phyloP scores from a whole-genome alignment of 2,329 filamentous ascomycete species.

The Coniochaeta prunicola region DNA sequence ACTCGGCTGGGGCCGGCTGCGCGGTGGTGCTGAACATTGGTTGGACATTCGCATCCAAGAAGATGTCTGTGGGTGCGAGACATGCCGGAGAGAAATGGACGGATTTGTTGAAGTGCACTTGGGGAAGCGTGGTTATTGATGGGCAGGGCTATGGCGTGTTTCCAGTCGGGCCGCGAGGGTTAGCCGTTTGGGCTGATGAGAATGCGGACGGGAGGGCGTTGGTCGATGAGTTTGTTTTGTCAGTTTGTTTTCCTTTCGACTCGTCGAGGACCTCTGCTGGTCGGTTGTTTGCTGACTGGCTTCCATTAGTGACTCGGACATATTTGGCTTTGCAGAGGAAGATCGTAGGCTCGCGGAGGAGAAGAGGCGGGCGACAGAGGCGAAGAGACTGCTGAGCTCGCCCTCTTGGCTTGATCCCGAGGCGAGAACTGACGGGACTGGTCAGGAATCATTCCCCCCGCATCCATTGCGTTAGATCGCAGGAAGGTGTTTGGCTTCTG shows the following conservation, averaged over 20 bases:
- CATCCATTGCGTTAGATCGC: not conserved
- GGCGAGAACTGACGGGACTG: not conserved
- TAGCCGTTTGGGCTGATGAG: slow-evolving; percentile 55
- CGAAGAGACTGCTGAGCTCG: not conserved
- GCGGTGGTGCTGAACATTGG: slow-evolving; percentile 51
- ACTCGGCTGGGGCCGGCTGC: slow-evolving; percentile 42
- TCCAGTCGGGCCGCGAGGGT: slow-evolving; percentile 42
- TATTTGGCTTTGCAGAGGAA: not conserved
- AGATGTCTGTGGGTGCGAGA: slow-evolving; percentile 53
- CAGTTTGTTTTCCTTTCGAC: slow-evolving; percentile 3
- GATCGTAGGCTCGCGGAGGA: not conserved
- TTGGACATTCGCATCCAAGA: slow-evolving; percentile 35
- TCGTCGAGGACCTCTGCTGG: not conserved
- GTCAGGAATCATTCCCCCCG: not conserved
- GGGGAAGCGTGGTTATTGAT: slow-evolving; percentile 51
- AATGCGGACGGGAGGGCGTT: slow-evolving; percentile 41
- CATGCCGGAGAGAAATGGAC: slow-evolving; percentile 57
- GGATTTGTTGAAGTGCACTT: slow-evolving; percentile 49
- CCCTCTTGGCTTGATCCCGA: not conserved
- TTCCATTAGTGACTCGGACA: not conserved
- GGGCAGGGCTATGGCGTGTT: slow-evolving; percentile 52
- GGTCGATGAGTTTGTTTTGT: slow-evolving; percentile 14
- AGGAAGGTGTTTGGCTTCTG: not conserved
- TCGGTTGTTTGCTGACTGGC: not conserved
- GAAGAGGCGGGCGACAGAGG: not conserved